Base-by-base conservation (phyloP, 805 yeast species). In the Candida fluviatilis region DNA sequence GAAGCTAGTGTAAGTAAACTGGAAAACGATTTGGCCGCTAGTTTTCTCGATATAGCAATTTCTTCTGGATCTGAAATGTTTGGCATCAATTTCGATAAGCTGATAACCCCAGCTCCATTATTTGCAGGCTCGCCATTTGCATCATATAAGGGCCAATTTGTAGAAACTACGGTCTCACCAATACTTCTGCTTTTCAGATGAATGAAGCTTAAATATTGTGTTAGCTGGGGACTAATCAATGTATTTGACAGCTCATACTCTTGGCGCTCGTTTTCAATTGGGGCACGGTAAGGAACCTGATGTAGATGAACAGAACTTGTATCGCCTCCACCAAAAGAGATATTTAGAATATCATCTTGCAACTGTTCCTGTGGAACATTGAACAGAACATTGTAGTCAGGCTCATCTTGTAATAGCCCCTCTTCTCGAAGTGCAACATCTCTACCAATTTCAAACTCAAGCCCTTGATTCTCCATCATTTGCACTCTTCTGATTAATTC, bases 21-120 rank as follows among this genome's bases (percentile, higher is more conserved):
- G 0, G 55, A 38, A 37, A 63, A 58, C 8, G 65, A 51, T 29
- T 49, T 58, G 12, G 57, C 58, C 5, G 58, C 66, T 21, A 58
- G 43, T 21, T 44, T 45, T 38, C 52, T 41, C 12, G 43, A 38
- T 7, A 58, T 50, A 2, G 52, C 36, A 7, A 14, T 39, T 28
- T 42, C 47, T 8, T 16, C 15, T 16, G 17, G 36, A 5, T 19
- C n/a, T 21, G 11, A 17, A 8, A 26, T 10, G 23, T 41, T 34
- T 7, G 60, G 57, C 19, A 50, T 48, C 37, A 54, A 35, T 3
- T 36, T 39, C 2, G 51, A 36, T 32, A 55, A 54, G 5, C 21
- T 38, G 12, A 51, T 38, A 18, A 12, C 15, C n/a, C 29, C 29
- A 26, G n/a, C 29, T 26, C 29, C 29, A 13, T 26, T 13, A 5